Evolutionary conservation across 2,329 filamentous ascomycete species (phyloP).

Genomic region (Calonectria honghensis): DNA sequence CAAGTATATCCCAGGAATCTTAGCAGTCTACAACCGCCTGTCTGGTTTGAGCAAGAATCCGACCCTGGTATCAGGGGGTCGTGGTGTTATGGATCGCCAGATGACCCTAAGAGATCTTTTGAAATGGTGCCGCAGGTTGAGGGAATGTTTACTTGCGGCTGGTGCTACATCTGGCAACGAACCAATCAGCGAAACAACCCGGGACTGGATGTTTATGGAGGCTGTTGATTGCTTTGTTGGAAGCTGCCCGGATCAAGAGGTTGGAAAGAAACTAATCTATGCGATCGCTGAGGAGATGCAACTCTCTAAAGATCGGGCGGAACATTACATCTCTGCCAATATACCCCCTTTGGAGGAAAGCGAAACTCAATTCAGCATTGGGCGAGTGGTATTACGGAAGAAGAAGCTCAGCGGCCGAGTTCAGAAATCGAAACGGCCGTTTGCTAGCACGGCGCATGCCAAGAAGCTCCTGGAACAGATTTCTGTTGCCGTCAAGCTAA

Average conservation of each 20-base stretch:
- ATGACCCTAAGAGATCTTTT: constrained; percentile 86
- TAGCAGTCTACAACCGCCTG: constrained; percentile 75
- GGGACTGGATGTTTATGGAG: constrained; percentile 93
- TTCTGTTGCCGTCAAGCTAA: constrained; percentile 85
- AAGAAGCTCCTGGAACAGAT: constrained; percentile 92
- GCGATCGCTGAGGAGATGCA: constrained; percentile 91
- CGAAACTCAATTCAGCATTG: constrained; percentile 76
- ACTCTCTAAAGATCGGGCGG: constrained; percentile 86
- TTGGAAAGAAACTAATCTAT: constrained; percentile 76
- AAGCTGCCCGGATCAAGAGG: constrained; percentile 80
- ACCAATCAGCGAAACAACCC: constrained; percentile 80
- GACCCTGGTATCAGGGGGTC: constrained; percentile 57
- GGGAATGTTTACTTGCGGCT: constrained; percentile 76
- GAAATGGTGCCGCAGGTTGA: constrained; percentile 90
- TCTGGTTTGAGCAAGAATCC: constrained; percentile 70
- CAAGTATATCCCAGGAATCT: constrained; percentile 75
- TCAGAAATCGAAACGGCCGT: constrained; percentile 77
- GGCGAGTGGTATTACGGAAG: constrained; percentile 79
- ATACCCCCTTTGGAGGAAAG: constrained; percentile 81
- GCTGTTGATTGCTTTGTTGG: constrained; percentile 94
- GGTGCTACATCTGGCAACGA: constrained; percentile 81
- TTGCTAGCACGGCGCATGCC: constrained; percentile 92
- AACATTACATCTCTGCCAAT: constrained; percentile 85
- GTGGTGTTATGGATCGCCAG: constrained; percentile 70
- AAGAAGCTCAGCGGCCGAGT: constrained; percentile 69